Conservation (phyloP, 345 rosid genomes). For the Zanthoxylum bungeanum region DNA sequence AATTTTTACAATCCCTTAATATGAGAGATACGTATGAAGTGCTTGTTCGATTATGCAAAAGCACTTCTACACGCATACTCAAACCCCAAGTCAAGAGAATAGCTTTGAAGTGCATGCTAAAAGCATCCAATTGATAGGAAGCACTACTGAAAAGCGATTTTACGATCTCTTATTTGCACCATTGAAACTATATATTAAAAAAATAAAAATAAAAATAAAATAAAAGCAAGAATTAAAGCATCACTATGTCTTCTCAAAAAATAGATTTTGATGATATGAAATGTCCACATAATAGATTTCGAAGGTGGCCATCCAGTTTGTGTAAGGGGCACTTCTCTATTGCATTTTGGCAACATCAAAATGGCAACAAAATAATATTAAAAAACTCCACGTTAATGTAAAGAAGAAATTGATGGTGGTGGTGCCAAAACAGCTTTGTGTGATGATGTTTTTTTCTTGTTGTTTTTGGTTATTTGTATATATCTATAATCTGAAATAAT, state of each 20-base stretch:
- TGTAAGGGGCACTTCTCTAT: slow-evolving; percentile 20
- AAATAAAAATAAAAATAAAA: background rate
- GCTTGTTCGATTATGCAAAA: background rate
- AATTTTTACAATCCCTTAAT: too few relatives aligned
- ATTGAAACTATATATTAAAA: slow-evolving; percentile 19
- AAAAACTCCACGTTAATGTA: background rate
- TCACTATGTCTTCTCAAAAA: background rate
- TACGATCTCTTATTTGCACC: slow-evolving; percentile 22
- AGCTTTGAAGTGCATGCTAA: background rate
- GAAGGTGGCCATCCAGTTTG: slow-evolving; percentile 22
- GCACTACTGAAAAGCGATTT: slow-evolving; percentile 9
- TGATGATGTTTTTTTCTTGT: background rate
- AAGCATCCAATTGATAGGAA: background rate
- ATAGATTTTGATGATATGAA: background rate
- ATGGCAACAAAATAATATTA: background rate
- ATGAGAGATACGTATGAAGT: background rate
- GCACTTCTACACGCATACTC: background rate
- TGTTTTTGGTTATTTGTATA: too few relatives aligned
- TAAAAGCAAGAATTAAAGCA: background rate
- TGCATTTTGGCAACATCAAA: slow-evolving; percentile 20
- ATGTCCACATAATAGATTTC: slow-evolving; percentile 20
- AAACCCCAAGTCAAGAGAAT: background rate
- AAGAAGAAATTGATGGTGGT: background rate
- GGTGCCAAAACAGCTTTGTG: background rate
- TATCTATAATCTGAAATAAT: too few relatives aligned